phyloP scores from a whole-genome alignment of 2,329 filamentous ascomycete genomes.

The Nemania bipapillata region DNA sequence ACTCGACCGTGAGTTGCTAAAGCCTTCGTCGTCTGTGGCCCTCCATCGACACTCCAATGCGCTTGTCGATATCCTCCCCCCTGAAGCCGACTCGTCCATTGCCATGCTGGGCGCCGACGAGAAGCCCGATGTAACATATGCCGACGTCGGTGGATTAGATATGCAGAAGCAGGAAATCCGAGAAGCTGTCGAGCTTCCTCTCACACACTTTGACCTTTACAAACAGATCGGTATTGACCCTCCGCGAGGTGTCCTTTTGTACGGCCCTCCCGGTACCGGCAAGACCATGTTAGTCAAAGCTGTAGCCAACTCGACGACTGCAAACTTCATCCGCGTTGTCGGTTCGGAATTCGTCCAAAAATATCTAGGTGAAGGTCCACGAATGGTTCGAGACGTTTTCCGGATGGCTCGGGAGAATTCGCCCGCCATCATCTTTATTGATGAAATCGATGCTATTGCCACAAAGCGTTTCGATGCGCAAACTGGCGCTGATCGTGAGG shows the following conservation, averaged over 20 bases:
- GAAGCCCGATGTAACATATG: constrained; percentile 98
- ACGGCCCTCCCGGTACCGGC: constrained; percentile 90
- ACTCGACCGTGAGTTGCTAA: constrained; percentile 96
- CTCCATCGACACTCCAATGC: constrained; percentile 98
- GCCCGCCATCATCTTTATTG: constrained; percentile 98
- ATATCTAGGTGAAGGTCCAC: constrained; percentile 95
- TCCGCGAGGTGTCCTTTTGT: constrained; percentile 92
- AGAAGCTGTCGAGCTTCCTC: constrained; percentile 93
- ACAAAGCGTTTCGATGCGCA: constrained; percentile 99
- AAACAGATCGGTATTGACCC: constrained; percentile 99
- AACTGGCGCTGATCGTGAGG: constrained; percentile 96
- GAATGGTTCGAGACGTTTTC: constrained; percentile 99
- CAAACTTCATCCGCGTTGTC: constrained; percentile 97
- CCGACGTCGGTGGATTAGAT: constrained; percentile 94
- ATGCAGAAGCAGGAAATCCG: constrained; percentile 99
- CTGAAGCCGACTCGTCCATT: constrained; percentile 97
- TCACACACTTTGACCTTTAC: constrained; percentile 98
- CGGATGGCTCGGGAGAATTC: constrained; percentile 99
- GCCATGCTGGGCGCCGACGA: constrained; percentile 96
- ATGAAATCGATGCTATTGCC: constrained; percentile 98
- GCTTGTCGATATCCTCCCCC: constrained; percentile 97
- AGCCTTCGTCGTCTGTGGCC: constrained; percentile 96
- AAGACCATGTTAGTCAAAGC: constrained; percentile 96
- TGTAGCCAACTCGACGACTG: constrained; percentile 96
- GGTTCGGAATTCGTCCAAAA: constrained; percentile 99